Percentiles rank a stretch among this genome's conserved stretches.
Conservation (phyloP, 2,329 filamentous ascomycete species). For the Trichoderma breve region DNA sequence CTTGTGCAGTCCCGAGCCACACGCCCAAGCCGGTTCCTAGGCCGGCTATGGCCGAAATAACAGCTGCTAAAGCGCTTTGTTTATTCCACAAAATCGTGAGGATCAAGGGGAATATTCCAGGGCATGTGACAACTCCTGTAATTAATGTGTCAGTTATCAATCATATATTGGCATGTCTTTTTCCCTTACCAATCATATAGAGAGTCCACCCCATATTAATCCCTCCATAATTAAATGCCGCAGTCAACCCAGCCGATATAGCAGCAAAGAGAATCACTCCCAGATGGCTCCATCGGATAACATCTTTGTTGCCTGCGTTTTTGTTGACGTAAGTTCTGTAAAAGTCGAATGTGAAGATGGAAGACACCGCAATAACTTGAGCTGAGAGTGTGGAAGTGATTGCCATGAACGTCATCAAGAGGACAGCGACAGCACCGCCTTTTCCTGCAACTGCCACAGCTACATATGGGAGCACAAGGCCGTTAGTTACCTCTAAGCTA, state of each 20-base stretch:
- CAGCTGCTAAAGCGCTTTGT: not conserved
- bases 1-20: not conserved
- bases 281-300: slow-evolving; percentile 5
- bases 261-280: slow-evolving; percentile 9
- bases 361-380: not conserved
- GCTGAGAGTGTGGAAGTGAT: not conserved
- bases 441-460: slow-evolving; percentile 10
- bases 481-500: not conserved
- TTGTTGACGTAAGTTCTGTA: slow-evolving; percentile 9
- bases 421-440: not conserved
- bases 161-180: not conserved
- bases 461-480: slow-evolving; percentile 9
- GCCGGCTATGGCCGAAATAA: not conserved
- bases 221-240: not conserved
- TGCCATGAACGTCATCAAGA: slow-evolving; percentile 6
- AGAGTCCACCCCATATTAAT: slow-evolving; percentile 11
- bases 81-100: slow-evolving; percentile 6
- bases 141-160: not conserved
- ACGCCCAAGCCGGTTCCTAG: not conserved
- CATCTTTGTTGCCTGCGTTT: slow-evolving; percentile 1
- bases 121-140: slow-evolving; percentile 1
- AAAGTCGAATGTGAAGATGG: slow-evolving; percentile 13
- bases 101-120: slow-evolving; percentile 1
- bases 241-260: not conserved
- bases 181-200: slow-evolving; percentile 6